Evolutionary conservation across 345 rosid genomes (phyloP).

Genomic region (Ailanthus altissimus): DNA sequence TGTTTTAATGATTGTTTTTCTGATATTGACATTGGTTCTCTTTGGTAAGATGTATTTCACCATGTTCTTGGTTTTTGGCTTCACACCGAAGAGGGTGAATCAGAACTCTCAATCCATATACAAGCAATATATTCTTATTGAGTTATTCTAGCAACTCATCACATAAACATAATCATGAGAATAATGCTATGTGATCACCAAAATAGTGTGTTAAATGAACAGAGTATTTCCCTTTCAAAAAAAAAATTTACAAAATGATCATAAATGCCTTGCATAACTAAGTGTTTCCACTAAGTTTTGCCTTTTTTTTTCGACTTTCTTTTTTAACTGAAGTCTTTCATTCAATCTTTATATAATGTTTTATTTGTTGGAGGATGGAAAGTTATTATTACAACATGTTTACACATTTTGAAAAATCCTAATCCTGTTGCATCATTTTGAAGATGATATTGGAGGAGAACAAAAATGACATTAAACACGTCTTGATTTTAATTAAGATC

Average conservation of each 20-base stretch:
- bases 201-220: background rate
- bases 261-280: background rate
- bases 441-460: too few relatives aligned
- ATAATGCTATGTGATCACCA: background rate
- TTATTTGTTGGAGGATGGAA: too few relatives aligned
- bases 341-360: background rate
- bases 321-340: background rate
- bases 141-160: background rate
- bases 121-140: background rate
- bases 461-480: too few relatives aligned
- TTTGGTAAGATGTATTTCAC: constrained; percentile 39
- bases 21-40: constrained; percentile 72
- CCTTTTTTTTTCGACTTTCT: background rate
- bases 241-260: too few relatives aligned
- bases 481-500: too few relatives aligned
- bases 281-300: background rate
- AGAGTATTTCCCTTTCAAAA: too few relatives aligned
- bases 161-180: background rate
- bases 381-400: too few relatives aligned
- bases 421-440: too few relatives aligned
- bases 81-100: background rate
- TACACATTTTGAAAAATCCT: too few relatives aligned
- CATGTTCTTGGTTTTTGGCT: background rate
- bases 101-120: background rate
- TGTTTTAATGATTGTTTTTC: constrained; percentile 50